A percentile compares a stretch with the other conserved stretches of the same genome.
These are phyloP conservation scores for Canna indica DNA, from an alignment of 176 grass and related monocot genomes.

Conservation along the genomic window DNA sequence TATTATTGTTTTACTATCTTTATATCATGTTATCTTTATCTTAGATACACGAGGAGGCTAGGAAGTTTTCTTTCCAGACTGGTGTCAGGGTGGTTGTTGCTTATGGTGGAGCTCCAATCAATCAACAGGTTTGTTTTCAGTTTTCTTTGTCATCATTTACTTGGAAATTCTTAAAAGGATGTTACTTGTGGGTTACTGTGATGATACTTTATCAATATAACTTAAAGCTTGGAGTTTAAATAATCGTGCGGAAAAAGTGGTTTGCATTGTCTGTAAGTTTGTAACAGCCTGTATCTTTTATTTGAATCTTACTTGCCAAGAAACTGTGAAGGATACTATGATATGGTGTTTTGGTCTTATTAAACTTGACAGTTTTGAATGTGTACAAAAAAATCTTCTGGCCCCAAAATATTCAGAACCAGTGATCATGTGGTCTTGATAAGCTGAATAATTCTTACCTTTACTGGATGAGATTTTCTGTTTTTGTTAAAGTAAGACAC, in stretches of 20 bases:
- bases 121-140: constrained; percentile 57
- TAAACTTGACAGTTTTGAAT: no score
- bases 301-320: no score
- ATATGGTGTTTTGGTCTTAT: no score
- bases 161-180: not conserved
- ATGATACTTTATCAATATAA: not conserved
- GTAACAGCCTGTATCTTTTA: no score
- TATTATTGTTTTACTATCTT: not conserved
- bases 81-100: constrained; percentile 78
- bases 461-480: not conserved
- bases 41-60: constrained; percentile 91
- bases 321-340: no score
- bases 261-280: no score
- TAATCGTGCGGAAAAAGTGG: no score
- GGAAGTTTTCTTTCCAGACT: constrained; percentile 87
- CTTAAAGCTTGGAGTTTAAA: no score
- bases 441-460: not conserved
- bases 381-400: no score
- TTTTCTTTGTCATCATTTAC: not conserved
- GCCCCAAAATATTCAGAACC: no score
- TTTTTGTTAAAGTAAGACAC: not conserved
- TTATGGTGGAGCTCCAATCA: constrained; percentile 90
- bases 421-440: no score
- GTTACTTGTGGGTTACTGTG: not conserved
- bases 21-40: constrained; percentile 2